phyloP scores from a whole-genome alignment of 495 filamentous ascomycete genomes.

The Tuber magnatum region DNA sequence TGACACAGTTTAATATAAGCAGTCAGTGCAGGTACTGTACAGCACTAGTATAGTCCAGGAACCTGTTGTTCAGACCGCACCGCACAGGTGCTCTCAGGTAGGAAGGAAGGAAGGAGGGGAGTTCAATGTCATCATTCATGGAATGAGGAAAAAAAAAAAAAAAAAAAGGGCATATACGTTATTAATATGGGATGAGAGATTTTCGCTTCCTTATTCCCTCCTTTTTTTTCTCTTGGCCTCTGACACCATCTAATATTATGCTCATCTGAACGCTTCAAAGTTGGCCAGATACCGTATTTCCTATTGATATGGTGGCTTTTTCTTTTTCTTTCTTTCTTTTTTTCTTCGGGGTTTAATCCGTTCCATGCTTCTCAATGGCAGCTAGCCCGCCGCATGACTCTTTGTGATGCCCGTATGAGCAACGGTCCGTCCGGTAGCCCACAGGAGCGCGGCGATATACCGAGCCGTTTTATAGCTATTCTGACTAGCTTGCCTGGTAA shows the following conservation, averaged over 20 bases:
- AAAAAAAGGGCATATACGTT: neutral
- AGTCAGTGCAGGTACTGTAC: neutral
- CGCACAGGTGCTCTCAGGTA: neutral
- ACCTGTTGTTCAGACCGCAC: neutral
- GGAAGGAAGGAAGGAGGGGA: neutral
- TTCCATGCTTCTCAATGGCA: neutral
- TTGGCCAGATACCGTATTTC: neutral
- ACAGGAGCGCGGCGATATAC: neutral
- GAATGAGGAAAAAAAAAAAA: neutral
- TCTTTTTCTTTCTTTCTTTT: neutral
- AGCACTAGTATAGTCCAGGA: neutral
- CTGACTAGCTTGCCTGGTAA: neutral
- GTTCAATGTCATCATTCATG: neutral
- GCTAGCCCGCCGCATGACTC: neutral
- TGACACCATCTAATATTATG: neutral
- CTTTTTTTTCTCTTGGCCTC: neutral
- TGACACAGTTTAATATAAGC: neutral
- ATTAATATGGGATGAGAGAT: neutral
- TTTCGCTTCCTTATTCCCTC: neutral
- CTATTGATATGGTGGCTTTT: neutral
- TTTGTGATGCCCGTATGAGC: neutral
- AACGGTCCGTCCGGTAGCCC: neutral
- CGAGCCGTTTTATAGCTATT: neutral
- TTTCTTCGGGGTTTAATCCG: neutral
- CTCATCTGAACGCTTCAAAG: neutral